A percentile compares a stretch with the other conserved stretches of the same genome.
Evolutionary conservation across 306 rosid species (phyloP).

Genomic region (Citrullus colocynthis): DNA sequence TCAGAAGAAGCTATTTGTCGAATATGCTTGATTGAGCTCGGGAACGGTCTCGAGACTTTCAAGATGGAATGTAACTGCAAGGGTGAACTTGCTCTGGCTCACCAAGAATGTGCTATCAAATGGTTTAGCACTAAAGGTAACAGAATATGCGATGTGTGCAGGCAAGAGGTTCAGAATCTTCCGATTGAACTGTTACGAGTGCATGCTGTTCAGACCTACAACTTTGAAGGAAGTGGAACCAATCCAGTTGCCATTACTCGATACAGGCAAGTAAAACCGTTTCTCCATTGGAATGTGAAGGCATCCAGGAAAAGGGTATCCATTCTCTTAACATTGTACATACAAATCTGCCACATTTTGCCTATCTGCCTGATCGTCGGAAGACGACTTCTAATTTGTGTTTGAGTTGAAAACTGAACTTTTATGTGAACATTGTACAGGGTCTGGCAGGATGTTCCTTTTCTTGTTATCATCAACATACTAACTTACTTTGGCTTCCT

Average conservation of each 20-base stretch:
- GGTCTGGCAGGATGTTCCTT: slow-evolving; percentile 44
- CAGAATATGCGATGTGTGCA: slow-evolving; percentile 75
- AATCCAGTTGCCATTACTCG: slow-evolving; percentile 24
- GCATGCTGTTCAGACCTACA: slow-evolving; percentile 17
- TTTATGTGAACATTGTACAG: slow-evolving; percentile 9
- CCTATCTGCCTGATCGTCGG: neutral
- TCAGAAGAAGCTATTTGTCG: slow-evolving; percentile 78
- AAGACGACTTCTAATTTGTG: no score
- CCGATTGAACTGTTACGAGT: slow-evolving; percentile 57
- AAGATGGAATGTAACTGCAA: slow-evolving; percentile 83
- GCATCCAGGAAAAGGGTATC: neutral
- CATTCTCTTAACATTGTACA: neutral
- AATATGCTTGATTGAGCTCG: slow-evolving; percentile 65
- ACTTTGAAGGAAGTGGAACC: slow-evolving; percentile 24
- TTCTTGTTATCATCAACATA: slow-evolving; percentile 34
- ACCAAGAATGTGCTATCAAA: slow-evolving; percentile 62
- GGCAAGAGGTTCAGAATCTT: slow-evolving; percentile 65
- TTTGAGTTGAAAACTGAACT: neutral
- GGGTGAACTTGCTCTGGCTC: slow-evolving; percentile 89
- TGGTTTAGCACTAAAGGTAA: slow-evolving; percentile 90
- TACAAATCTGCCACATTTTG: neutral
- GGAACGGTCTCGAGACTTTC: slow-evolving; percentile 51
- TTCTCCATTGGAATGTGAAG: neutral
- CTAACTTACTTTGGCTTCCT: slow-evolving; percentile 39
- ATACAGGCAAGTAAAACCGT: slow-evolving; percentile 39